Evolutionary conservation across 805 yeast species (phyloP).

Genomic region (Starmera caribaea): DNA sequence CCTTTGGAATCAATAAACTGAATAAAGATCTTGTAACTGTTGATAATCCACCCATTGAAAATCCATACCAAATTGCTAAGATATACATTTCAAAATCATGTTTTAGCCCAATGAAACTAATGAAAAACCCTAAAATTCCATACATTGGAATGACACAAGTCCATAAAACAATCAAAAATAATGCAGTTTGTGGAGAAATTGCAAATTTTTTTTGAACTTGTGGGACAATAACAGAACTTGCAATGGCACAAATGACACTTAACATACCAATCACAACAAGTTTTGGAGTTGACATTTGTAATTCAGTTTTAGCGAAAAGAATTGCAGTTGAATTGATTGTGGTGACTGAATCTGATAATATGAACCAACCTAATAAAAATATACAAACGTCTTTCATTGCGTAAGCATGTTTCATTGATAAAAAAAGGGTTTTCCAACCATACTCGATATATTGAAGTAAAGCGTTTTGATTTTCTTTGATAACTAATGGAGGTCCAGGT

Average conservation of each 20-base stretch:
- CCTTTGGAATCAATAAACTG: constrained; percentile 60
- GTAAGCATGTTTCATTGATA: constrained; percentile 50
- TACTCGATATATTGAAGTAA: constrained; percentile 30
- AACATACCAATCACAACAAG: constrained; percentile 57
- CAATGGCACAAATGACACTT: constrained; percentile 57
- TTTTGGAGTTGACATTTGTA: constrained; percentile 58
- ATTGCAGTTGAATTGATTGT: constrained; percentile 77
- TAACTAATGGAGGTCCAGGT: constrained; percentile 27
- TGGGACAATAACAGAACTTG: constrained; percentile 55
- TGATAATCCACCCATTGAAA: constrained; percentile 63
- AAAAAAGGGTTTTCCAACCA: constrained; percentile 54
- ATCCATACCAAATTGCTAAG: constrained; percentile 67
- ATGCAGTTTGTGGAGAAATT: constrained; percentile 35
- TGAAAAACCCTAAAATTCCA: constrained; percentile 58
- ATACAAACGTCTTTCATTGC: constrained; percentile 54
- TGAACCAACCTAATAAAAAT: constrained; percentile 66
- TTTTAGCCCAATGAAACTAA: constrained; percentile 45
- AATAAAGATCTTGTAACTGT: constrained; percentile 62
- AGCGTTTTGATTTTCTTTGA: constrained; percentile 9
- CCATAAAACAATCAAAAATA: constrained; percentile 47
- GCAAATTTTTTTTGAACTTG: constrained; percentile 26
- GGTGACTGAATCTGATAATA: constrained; percentile 64
- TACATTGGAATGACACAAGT: constrained; percentile 62
- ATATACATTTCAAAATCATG: constrained; percentile 60
- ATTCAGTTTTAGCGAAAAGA: constrained; percentile 60